A percentile compares a stretch with the other conserved stretches of the same genome.
phyloP scores from a whole-genome alignment of 1,284 basidiomycete species.

The Blastosporella zonata region DNA sequence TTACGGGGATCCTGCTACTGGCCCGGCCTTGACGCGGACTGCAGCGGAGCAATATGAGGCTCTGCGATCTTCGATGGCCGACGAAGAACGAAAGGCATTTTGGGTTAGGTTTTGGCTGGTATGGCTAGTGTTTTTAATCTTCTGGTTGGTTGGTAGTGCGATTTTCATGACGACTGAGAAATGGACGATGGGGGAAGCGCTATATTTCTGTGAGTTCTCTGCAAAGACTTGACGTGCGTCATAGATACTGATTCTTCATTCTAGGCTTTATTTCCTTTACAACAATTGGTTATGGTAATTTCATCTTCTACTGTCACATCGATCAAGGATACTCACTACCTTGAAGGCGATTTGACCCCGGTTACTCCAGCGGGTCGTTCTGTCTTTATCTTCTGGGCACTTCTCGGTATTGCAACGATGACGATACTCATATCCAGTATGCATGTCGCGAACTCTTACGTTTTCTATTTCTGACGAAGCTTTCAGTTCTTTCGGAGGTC shows the following conservation, averaged over 20 bases:
- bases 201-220: conserved; percentile 67
- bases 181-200: conserved; percentile 41
- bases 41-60: conserved; percentile 26
- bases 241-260: conserved; percentile 1
- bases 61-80: conserved; percentile 28
- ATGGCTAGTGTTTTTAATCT: conserved; percentile 36
- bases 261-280: conserved; percentile 60
- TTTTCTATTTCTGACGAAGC: conserved; percentile 2
- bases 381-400: conserved; percentile 80
- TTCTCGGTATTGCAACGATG: conserved; percentile 74
- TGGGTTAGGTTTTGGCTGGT: conserved; percentile 35
- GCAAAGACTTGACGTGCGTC: conserved; percentile 10
- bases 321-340: not conserved
- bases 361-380: conserved; percentile 66
- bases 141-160: conserved; percentile 42
- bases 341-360: conserved; percentile 57
- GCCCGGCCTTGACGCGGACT: conserved; percentile 10
- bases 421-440: conserved; percentile 71
- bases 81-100: conserved; percentile 37
- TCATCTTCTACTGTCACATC: not conserved
- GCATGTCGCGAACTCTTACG: conserved; percentile 15
- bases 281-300: conserved; percentile 62
- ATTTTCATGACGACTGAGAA: conserved; percentile 42
- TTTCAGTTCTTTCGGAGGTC: conserved; percentile 61
- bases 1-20: not conserved